Evolutionary conservation across 805 yeast species (phyloP), one percentile per base, ranked within the genome.

Genomic region (Cyberlindnera suaveolens): DNA sequence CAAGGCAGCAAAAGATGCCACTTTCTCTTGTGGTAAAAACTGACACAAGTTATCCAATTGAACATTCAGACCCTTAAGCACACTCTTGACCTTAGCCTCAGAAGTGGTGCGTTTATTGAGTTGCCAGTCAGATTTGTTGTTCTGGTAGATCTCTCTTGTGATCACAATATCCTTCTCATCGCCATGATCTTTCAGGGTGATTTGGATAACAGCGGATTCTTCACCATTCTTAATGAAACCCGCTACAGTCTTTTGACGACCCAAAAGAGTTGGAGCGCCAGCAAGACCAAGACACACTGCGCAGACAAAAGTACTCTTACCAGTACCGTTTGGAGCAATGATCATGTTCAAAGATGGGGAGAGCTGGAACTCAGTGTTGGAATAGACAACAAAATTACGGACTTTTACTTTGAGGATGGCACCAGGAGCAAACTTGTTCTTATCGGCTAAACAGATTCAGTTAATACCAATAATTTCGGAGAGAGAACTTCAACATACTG

Each of bases 281-380:
- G 83, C 91, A 15, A 93, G 65, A 0, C 96, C 96, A 30, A 93
- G 68, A 58, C 96, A 91, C 1, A 91, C 77, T 0, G 96, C 98
- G 47, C 96, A 86, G 4, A 93, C 90, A 54, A 93, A 77, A 0
- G 98, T 88, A 32, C 93, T 82, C 57, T 93, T 93, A 6, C 99
- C 99, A 0, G 96, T 78, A 31, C 99, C 99, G 60, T 93, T 93
- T 11, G 97, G 97, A 0, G 97, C 99, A 41, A 93, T 83, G 45
- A 93, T 85, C 82, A 93, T 78, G 58, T 93, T 93, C 58, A 93
- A 70, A 2, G 82, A 71, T 0, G 97, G 96, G 0, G 91, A 84
- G 44, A 91, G 72, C 33, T 72, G 70, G 62, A 87, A 88, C 61
- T 82, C 89, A 0, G 85, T 79, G 37, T 74, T 63, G 1, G 78